Base-by-base conservation (phyloP, 139 green algal species). In the Spirogloea muscicola region DNA sequence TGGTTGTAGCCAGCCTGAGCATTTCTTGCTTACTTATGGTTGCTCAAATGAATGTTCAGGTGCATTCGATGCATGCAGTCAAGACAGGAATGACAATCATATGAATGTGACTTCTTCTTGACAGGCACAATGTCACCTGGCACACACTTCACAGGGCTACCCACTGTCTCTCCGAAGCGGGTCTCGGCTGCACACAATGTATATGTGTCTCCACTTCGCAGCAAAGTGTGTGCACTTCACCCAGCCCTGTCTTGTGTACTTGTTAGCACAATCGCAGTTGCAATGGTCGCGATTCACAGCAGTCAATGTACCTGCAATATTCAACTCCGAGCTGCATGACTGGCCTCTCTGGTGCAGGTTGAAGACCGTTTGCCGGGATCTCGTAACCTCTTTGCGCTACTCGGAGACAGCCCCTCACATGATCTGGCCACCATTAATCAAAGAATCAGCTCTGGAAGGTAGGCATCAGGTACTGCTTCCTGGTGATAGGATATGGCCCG, bases 121-220 rank as follows among this genome's bases (percentile, higher is more conserved):
- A 39, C 60, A 3, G n/a, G 37, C 36, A 51, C 51, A 21, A 18
- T 37, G 37, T 31, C 29, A 21, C n/a, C 31, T 31, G 21, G 25
- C 43, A 39, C n/a, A 21, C 40, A 27, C 13, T 43, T 13, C 6
- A 18, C 63, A 9, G 40, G 18, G 31, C 16, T 72, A 0, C n/a
- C 42, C n/a, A 29, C 13, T 1, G 63, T 44, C 0, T 79, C 71
- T 6, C 71, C 71, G 3, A 10, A 36, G 27, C 33, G 41, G 0
- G 43, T 72, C 18, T 68, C 44, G 1, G n/a, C 59, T 0, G 37
- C 16, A 25, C 65, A 69, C 9, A 82, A 82, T 46, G 43, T 85
- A 31, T 82, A 82, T 59, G 79, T 85, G 0, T 85, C 79, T 0
- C 72, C 72, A 1, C 65, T 85, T 57, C 43, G 57, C 38, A 36